A percentile compares a stretch with the other conserved stretches of the same genome.
Evolutionary conservation across 495 filamentous ascomycete species (phyloP).

Genomic region (Cercophora samala): DNA sequence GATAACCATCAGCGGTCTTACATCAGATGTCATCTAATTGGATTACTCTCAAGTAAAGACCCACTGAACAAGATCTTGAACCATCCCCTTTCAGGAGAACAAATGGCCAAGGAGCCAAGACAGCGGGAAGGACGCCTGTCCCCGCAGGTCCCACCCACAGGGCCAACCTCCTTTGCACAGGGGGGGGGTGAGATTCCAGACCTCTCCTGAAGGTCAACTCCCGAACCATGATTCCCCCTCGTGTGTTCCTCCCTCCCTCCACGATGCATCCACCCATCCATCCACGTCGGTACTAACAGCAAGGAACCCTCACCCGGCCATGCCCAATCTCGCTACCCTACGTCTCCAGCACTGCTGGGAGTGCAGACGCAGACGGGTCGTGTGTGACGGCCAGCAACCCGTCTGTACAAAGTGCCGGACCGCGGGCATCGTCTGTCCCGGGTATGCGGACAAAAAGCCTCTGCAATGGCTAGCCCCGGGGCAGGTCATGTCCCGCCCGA

Average conservation of each 20-base stretch:
- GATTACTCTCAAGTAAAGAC: neutral
- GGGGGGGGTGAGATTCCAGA: no score
- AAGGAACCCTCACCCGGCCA: no score
- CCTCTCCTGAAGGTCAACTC: neutral
- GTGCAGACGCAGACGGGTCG: slow-evolving; percentile 37
- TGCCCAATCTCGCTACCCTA: neutral
- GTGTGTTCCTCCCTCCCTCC: neutral
- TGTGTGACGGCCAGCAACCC: slow-evolving; percentile 35
- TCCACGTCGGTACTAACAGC: neutral
- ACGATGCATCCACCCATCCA: neutral
- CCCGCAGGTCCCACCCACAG: neutral
- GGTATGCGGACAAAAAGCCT: slow-evolving; percentile 34
- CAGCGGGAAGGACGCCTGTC: neutral
- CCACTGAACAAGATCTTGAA: neutral
- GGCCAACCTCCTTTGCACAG: neutral
- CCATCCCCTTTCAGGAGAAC: neutral
- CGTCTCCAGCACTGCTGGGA: slow-evolving; percentile 38
- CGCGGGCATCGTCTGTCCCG: slow-evolving; percentile 34
- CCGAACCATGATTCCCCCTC: neutral
- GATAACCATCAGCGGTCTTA: neutral
- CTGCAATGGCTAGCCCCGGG: slow-evolving; percentile 34
- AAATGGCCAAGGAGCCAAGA: neutral
- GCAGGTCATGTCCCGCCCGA: slow-evolving; percentile 27
- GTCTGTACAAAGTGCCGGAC: slow-evolving; percentile 31
- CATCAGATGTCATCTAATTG: neutral